Percentiles rank a stretch among this genome's conserved stretches.
Conservation (phyloP, 2,329 filamentous ascomycete genomes). For the Paecilomyces sp. region DNA sequence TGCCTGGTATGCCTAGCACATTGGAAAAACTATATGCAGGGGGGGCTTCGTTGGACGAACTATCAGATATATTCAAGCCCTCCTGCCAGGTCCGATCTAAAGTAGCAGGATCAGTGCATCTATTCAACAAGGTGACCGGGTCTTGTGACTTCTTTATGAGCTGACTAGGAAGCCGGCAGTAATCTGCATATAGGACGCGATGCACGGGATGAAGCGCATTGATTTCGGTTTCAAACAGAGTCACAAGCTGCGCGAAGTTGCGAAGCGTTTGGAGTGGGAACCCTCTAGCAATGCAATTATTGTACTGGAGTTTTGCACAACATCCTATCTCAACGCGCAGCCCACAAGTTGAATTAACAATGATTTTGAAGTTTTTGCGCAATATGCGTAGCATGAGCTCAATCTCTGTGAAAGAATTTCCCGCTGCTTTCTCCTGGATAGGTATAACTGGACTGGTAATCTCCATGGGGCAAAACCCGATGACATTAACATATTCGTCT, state of each 20-base stretch:
- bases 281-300: constrained; percentile 4
- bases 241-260: constrained; percentile 16
- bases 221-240: constrained; percentile 15
- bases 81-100: constrained; percentile 7
- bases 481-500: constrained; percentile 4
- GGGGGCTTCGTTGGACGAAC: not conserved
- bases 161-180: constrained; percentile 2
- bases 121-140: not conserved
- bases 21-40: constrained; percentile 2
- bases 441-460: constrained; percentile 7
- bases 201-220: constrained; percentile 15
- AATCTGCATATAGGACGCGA: constrained; percentile 4
- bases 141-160: not conserved
- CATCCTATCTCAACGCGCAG: constrained; percentile 21
- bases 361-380: constrained; percentile 8
- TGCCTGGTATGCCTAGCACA: not conserved
- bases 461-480: constrained; percentile 7
- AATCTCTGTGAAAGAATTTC: constrained; percentile 6
- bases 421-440: not conserved
- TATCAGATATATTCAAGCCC: not conserved
- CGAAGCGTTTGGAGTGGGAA: constrained; percentile 15
- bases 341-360: constrained; percentile 14
- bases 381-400: constrained; percentile 7
- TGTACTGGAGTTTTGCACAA: not conserved
- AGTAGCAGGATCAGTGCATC: constrained; percentile 2